Evolutionary conservation across 2,329 filamentous ascomycete genomes (phyloP).

Genomic region (Xylaria sp.): DNA sequence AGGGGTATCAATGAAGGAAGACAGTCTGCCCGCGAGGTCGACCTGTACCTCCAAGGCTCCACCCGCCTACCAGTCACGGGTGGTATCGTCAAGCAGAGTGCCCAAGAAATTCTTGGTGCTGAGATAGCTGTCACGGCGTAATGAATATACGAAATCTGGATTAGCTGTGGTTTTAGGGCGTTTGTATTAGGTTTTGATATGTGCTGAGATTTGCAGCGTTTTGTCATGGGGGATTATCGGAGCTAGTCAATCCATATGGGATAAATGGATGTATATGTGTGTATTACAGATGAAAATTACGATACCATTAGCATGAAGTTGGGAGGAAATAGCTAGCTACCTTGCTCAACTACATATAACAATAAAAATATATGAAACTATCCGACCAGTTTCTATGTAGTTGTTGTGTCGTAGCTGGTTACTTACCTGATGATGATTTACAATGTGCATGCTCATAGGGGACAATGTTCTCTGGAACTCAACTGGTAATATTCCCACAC

Average conservation of each 20-base stretch:
- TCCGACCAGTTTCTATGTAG: neutral
- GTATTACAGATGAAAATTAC: conserved; percentile 13
- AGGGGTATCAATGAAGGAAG: conserved; percentile 98
- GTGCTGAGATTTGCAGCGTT: conserved; percentile 2
- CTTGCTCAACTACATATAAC: neutral
- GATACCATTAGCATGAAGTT: conserved; percentile 38
- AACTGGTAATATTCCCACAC: no score
- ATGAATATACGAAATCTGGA: neutral
- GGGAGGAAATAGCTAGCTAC: neutral
- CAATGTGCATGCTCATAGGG: no score
- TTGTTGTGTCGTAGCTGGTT: neutral
- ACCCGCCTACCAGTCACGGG: conserved; percentile 89
- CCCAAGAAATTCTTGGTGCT: conserved; percentile 67
- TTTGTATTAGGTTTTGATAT: neutral
- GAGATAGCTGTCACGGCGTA: conserved; percentile 30
- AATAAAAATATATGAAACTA: neutral
- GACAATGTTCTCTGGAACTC: no score
- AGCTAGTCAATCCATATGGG: neutral
- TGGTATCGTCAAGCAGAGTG: conserved; percentile 88
- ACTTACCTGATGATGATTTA: no score
- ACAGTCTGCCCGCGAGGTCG: conserved; percentile 90
- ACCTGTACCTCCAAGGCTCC: conserved; percentile 83
- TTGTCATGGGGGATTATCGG: conserved; percentile 7
- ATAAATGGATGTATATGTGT: neutral
- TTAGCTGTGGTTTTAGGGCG: neutral